Evolutionary conservation across 2,329 filamentous ascomycete species (phyloP).

Genomic region (Beauveria australis): DNA sequence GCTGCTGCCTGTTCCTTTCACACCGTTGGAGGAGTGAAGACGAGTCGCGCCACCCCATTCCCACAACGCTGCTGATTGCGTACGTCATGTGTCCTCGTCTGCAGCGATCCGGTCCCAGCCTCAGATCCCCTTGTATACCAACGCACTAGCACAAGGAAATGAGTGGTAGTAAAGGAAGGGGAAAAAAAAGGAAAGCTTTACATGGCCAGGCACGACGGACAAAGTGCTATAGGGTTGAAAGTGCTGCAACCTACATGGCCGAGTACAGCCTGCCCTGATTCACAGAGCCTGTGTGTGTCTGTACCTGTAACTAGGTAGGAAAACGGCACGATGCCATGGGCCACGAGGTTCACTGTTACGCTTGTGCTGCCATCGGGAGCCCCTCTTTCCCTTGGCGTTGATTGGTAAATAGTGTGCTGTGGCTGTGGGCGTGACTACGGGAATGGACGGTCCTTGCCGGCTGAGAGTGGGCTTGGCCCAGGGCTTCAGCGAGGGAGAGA

Average conservation of each 20-base stretch:
- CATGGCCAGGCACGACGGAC: neutral
- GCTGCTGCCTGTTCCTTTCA: neutral
- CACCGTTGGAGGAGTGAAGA: neutral
- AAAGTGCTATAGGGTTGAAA: neutral
- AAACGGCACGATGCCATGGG: neutral
- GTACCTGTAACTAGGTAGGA: no score
- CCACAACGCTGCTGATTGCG: constrained; percentile 5
- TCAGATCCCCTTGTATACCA: neutral
- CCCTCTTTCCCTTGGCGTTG: neutral
- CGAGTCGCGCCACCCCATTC: neutral
- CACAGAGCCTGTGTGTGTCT: neutral
- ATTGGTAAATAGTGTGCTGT: neutral
- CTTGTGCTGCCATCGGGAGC: neutral
- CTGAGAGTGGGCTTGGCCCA: neutral
- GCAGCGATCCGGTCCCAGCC: constrained; percentile 1
- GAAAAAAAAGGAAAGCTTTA: neutral
- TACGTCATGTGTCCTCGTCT: constrained; percentile 8
- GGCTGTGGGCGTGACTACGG: neutral
- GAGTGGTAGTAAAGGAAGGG: no score
- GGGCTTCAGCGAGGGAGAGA: neutral
- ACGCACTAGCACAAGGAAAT: neutral
- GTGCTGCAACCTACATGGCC: neutral
- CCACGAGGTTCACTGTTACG: neutral
- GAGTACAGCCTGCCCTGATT: neutral
- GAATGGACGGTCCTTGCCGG: constrained; percentile 1